Base-by-base conservation (phyloP, 1,139 yeast genomes). In the Groenewaldozyma auringiensis region DNA sequence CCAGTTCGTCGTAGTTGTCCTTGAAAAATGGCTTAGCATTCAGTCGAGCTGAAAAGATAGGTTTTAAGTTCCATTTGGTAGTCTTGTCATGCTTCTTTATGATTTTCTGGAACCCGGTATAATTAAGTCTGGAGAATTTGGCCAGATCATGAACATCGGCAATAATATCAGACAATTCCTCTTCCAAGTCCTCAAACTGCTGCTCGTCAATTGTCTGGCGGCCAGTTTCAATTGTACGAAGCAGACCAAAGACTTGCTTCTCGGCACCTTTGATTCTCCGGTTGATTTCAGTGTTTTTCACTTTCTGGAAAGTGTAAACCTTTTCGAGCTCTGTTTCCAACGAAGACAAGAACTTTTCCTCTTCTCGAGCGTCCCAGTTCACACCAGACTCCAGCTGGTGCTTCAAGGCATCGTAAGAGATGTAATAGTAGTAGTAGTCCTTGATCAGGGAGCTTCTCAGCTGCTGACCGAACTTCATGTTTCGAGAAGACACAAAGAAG, bases 111-210 rank as follows among this genome's bases (percentile, higher is more conserved):
- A 92, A 92, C 2, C 97, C 98, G 22, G 95, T 89, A 69, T 89
- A 92, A 66, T 92, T 92, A 62, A 92, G 76, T 53, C 95, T 76
- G 20, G 95, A 78, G 65, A 86, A 92, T 65, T 92, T 89, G 54
- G 95, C 96, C 61, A 92, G 75, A 66, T 92, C 98, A 60, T 92
- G 97, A 41, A 92, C 96, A 67, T 89, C 97, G 27, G 97, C 96
- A 65, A 92, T 89, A 55, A 92, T 82, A 58, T 89, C 96, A 46
- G 89, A 79, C 56, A 92, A 72, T 61, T 88, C 96, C 55, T 85
- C 94, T 67, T 92, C 97, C 57, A 92, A 74, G 49, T 82, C 87
- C 58, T 87, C 94, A 60, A 88, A 92, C 61, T 86, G 95, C 62
- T 84, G 86, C 60, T 88, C 96, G 37, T 59, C 60, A 41, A 55